A percentile compares a stretch with the other conserved stretches of the same genome.
These are phyloP conservation scores for Pleoardoris graminearum DNA, from an alignment of 2,329 filamentous ascomycete species.

Conservation along the genomic window DNA sequence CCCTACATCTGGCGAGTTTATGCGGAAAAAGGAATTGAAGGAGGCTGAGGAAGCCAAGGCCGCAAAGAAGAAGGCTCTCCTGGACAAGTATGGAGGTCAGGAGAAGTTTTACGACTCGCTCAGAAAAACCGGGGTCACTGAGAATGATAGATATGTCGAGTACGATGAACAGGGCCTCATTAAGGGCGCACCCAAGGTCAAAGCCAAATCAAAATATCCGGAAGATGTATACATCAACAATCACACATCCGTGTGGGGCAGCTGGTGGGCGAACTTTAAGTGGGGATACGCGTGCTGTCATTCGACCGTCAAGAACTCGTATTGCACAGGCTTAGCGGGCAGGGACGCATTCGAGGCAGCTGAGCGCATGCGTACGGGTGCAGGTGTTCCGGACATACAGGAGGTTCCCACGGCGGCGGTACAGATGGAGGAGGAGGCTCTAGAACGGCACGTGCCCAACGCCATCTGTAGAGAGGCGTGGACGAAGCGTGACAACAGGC, in stretches of 20 bases:
- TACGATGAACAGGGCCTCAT: slow-evolving; percentile 89
- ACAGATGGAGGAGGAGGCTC: slow-evolving; percentile 48
- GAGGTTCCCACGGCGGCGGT: slow-evolving; percentile 47
- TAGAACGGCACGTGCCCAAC: slow-evolving; percentile 50
- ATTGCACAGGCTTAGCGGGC: slow-evolving; percentile 91
- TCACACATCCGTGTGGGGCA: slow-evolving; percentile 90
- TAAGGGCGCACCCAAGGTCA: slow-evolving; percentile 79
- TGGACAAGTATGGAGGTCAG: slow-evolving; percentile 80
- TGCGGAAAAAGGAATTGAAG: slow-evolving; percentile 76
- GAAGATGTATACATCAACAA: slow-evolving; percentile 91
- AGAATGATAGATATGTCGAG: slow-evolving; percentile 87
- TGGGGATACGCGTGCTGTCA: slow-evolving; percentile 98
- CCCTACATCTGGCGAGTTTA: slow-evolving; percentile 86
- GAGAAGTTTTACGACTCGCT: slow-evolving; percentile 66
- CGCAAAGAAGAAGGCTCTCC: slow-evolving; percentile 69
- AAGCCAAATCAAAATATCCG: slow-evolving; percentile 84
- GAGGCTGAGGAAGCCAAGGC: slow-evolving; percentile 71
- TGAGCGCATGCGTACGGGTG: slow-evolving; percentile 60
- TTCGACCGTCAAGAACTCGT: slow-evolving; percentile 92
- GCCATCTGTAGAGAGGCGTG: slow-evolving; percentile 48
- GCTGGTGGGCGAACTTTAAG: slow-evolving; percentile 93
- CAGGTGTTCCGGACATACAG: slow-evolving; percentile 51
- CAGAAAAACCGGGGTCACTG: slow-evolving; percentile 69
- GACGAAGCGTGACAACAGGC: slow-evolving; percentile 49
- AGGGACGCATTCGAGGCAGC: slow-evolving; percentile 79